A percentile compares a stretch with the other conserved stretches of the same genome.
Evolutionary conservation across 202 grass and related monocot genomes (phyloP).

Genomic region (Eragrostis tef): DNA sequence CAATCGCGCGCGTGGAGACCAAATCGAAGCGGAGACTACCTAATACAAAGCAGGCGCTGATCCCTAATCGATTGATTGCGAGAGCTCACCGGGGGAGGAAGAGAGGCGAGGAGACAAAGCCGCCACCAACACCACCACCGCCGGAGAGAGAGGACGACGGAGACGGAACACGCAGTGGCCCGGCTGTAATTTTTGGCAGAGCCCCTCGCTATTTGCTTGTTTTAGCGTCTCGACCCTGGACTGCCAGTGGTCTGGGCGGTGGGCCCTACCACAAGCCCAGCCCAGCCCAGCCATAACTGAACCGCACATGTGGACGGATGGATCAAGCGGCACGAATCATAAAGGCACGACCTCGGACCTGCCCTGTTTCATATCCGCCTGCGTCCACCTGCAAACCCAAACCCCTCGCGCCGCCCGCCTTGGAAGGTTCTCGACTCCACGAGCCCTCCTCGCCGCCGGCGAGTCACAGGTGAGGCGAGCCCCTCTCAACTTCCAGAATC

Average conservation of each 20-base stretch:
- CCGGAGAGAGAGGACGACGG: background rate
- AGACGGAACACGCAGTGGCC: background rate
- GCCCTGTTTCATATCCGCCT: background rate
- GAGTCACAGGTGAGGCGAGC: conserved; percentile 42
- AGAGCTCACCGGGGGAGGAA: background rate
- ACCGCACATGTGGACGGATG: no score
- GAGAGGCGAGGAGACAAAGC: background rate
- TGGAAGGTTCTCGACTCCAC: conserved; percentile 39
- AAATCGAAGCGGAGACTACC: background rate
- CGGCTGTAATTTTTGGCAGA: conserved; percentile 6
- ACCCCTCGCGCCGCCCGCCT: conserved; percentile 30
- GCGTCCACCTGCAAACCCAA: background rate
- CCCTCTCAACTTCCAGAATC: background rate
- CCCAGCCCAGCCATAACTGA: background rate
- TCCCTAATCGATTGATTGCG: background rate
- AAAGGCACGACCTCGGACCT: conserved; percentile 9
- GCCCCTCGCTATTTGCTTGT: background rate
- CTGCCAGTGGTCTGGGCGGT: background rate
- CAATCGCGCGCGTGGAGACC: background rate
- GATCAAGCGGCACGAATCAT: conserved; percentile 27
- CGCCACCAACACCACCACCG: background rate
- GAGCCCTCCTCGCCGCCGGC: background rate
- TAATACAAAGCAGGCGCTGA: background rate
- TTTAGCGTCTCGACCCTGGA: background rate
- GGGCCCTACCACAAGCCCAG: background rate